Conservation (phyloP, 116 monocot genomes). For the Phalaenopsis hybrid region DNA sequence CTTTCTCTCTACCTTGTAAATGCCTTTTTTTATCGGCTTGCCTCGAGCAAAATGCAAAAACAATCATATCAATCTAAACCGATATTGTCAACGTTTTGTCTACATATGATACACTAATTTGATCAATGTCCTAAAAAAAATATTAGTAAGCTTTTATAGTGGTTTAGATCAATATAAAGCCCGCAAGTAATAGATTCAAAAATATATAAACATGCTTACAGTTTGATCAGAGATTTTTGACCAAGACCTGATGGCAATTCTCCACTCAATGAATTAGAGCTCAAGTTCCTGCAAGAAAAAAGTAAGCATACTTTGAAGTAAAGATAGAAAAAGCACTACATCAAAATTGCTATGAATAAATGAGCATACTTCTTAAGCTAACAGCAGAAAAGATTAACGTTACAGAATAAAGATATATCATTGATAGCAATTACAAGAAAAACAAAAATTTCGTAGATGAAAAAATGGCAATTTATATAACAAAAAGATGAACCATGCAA, state of each 20-base stretch:
- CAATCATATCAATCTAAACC: not conserved
- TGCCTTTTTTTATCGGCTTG: not conserved
- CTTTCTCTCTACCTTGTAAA: not conserved
- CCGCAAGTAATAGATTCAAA: not conserved
- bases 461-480: not conserved
- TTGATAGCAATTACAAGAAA: not conserved
- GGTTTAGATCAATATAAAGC: not conserved
- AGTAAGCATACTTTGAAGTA: not conserved
- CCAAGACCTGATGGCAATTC: conserved; percentile 54
- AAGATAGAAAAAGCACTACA: not conserved
- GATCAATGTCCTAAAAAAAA: not conserved
- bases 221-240: conserved; percentile 43
- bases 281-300: conserved; percentile 53
- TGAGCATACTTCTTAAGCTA: not conserved
- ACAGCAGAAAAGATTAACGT: not conserved
- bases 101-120: not conserved
- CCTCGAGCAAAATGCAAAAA: not conserved
- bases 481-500: not conserved
- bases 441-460: not conserved
- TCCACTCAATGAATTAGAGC: conserved; percentile 73
- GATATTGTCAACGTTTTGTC: not conserved
- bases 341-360: not conserved
- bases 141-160: not conserved
- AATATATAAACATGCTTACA: conserved; percentile 35
- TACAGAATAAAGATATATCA: not conserved